Conservation (phyloP, 1,139 yeast genomes). For the Suhomyces taliae region DNA sequence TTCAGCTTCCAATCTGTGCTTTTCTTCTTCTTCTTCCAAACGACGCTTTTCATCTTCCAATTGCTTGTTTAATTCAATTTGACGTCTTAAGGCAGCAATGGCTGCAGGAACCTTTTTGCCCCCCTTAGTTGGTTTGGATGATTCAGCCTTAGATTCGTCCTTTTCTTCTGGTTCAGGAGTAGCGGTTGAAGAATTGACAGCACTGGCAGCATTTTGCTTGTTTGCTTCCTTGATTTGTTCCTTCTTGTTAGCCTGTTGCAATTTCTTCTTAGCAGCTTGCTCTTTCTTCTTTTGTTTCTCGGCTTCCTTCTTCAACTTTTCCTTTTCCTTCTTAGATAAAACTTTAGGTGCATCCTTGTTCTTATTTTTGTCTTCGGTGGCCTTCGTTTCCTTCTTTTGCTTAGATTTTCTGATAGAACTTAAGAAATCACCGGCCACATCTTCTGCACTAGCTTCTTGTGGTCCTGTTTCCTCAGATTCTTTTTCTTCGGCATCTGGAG, state of each 20-base stretch:
- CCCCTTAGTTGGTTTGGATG: slow-evolving; percentile 37
- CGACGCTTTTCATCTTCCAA: slow-evolving; percentile 69
- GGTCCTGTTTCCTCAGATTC: slow-evolving; percentile 27
- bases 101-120: slow-evolving; percentile 78
- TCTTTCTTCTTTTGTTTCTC: slow-evolving; percentile 95
- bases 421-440: slow-evolving; percentile 66
- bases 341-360: slow-evolving; percentile 62
- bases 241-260: slow-evolving; percentile 58
- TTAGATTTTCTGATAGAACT: slow-evolving; percentile 78
- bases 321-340: slow-evolving; percentile 95
- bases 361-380: slow-evolving; percentile 51
- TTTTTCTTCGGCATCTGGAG: slow-evolving; percentile 12
- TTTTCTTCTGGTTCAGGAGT: slow-evolving; percentile 27
- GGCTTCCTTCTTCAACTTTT: slow-evolving; percentile 93
- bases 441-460: slow-evolving; percentile 46
- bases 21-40: slow-evolving; percentile 71
- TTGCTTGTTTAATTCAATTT: slow-evolving; percentile 83
- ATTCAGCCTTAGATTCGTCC: background rate
- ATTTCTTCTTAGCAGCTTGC: slow-evolving; percentile 81
- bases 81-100: slow-evolving; percentile 77
- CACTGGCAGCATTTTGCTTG: slow-evolving; percentile 54
- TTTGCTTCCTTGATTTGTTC: slow-evolving; percentile 65
- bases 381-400: slow-evolving; percentile 66
- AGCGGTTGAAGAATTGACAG: slow-evolving; percentile 32
- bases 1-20: slow-evolving; percentile 61